Evolutionary conservation across 371 early-diverging fungal genomes (phyloP).

Genomic region (Apophysomyces ossiformis): DNA sequence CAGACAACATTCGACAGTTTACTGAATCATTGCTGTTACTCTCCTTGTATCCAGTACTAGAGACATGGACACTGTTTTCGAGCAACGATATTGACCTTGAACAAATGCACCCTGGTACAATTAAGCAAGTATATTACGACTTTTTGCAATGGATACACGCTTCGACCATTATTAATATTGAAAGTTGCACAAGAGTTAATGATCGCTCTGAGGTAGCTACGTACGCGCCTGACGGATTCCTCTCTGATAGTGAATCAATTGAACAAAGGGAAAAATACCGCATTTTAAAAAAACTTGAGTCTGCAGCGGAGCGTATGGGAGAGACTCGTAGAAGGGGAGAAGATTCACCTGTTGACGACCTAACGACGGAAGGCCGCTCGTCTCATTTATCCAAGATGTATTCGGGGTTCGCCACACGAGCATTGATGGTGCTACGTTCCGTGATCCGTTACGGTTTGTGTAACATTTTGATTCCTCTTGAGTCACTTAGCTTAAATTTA

Average conservation of each 20-base stretch:
- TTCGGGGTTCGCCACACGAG: conserved; percentile 38
- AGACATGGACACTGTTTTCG: conserved; percentile 29
- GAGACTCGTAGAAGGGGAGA: conserved; percentile 37
- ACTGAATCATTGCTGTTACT: conserved; percentile 29
- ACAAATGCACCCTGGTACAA: conserved; percentile 28
- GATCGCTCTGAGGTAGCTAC: not conserved
- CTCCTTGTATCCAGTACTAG: conserved; percentile 37
- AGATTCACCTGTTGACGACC: conserved; percentile 24
- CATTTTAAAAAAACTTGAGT: conserved; percentile 24
- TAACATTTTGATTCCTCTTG: not conserved
- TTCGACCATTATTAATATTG: conserved; percentile 1
- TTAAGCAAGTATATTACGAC: conserved; percentile 27
- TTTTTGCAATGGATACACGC: conserved; percentile 33
- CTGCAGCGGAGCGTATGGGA: conserved; percentile 35
- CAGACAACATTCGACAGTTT: conserved; percentile 30
- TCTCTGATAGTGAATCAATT: not conserved
- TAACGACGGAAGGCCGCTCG: conserved; percentile 13
- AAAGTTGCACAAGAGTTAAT: not conserved
- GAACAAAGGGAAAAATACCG: conserved; percentile 9
- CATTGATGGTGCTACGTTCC: conserved; percentile 36
- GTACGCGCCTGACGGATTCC: not conserved
- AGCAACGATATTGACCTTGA: conserved; percentile 17
- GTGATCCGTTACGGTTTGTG: conserved; percentile 37
- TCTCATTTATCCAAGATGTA: conserved; percentile 28
- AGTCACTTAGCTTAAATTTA: not conserved